Percentiles rank a stretch among this genome's conserved stretches.
Evolutionary conservation across 805 yeast species (phyloP).

Genomic region (Ogataea trehaloabstinens): DNA sequence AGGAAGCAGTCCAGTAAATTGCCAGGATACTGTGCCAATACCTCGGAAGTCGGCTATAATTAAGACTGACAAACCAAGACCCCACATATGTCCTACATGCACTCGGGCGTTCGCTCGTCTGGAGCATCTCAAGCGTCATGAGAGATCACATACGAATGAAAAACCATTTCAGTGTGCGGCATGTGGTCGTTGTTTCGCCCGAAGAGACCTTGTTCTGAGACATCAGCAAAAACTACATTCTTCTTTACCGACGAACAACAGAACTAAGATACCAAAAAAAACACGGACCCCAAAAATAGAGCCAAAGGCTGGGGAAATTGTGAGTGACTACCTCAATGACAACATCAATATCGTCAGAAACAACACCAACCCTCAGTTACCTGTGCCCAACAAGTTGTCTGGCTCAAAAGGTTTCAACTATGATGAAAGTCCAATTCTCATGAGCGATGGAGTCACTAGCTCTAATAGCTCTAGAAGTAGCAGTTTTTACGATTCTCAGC

Average conservation of each 20-base stretch:
- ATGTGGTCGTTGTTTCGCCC: conserved; percentile 93
- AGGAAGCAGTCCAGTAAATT: not conserved
- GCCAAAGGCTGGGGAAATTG: conserved; percentile 31
- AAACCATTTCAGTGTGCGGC: conserved; percentile 96
- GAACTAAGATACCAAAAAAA: conserved; percentile 34
- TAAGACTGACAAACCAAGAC: conserved; percentile 91
- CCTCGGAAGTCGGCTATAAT: conserved; percentile 82
- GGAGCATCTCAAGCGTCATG: conserved; percentile 93
- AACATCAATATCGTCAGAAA: conserved; percentile 51
- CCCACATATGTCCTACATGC: conserved; percentile 86
- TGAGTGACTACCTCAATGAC: conserved; percentile 40
- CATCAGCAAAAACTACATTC: conserved; percentile 94
- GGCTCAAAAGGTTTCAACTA: not conserved
- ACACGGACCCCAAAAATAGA: conserved; percentile 19
- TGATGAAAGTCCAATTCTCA: conserved; percentile 11
- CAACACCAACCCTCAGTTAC: conserved; percentile 52
- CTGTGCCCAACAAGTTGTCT: conserved; percentile 27
- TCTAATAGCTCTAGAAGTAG: conserved; percentile 12
- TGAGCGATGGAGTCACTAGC: conserved; percentile 11
- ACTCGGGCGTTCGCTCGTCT: conserved; percentile 94
- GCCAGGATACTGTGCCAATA: conserved; percentile 47
- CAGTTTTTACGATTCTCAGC: conserved; percentile 10
- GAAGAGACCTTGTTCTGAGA: conserved; percentile 82
- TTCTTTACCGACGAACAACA: conserved; percentile 40
- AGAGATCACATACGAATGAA: conserved; percentile 91